Evolutionary conservation across 1,284 basidiomycete genomes (phyloP), one percentile per base, ranked within the genome.

Genomic region (Ustilago esculenta): DNA sequence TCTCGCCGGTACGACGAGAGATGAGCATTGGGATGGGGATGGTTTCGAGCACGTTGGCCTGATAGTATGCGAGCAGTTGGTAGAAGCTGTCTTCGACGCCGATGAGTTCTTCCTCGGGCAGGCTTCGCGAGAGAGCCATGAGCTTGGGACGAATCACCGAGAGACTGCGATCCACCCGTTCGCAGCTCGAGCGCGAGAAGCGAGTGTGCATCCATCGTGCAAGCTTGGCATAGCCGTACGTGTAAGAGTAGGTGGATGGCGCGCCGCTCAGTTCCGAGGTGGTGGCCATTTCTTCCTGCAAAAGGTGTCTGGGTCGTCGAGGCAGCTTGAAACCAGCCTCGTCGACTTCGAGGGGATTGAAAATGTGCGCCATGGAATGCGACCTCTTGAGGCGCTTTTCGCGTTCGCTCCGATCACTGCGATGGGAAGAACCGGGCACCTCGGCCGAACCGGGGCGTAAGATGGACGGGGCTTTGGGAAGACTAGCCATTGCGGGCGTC

Each of bases 211-310:
- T 72, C 69, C 69, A 72, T 12, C 58, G 49, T 0, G 69, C 69
- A 2, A 72, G 37, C 33, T 72, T 72, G 52, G 69, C 69, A 24
- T 68, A 72, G 8, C 69, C 69, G 35, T 63, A 72, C 9, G 69
- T 68, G 46, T 68, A 72, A 8, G 51, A 59, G 48, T 72, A 67
- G 10, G 42, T 33, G 14, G 32, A 46, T 1, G 48, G 32, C 1
- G 56, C 69, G n/a, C 61, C 55, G 18, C 49, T 52, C 36, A 68
- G 40, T 32, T 56, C 59, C 5, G 64, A 37, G 1, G 59, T 51
- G 2, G 64, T 68, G 6, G 58, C 63, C 30, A 45, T 29, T 18
- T 68, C 69, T 34, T 72, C 69, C 9, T 68, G 69, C 34, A 66
- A 34, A 24, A 63, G 25, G 30, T 66, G 61, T 42, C 45, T 52